Evolutionary conservation across 2,329 filamentous ascomycete genomes (phyloP).

Genomic region (Aureobasidium sp.): DNA sequence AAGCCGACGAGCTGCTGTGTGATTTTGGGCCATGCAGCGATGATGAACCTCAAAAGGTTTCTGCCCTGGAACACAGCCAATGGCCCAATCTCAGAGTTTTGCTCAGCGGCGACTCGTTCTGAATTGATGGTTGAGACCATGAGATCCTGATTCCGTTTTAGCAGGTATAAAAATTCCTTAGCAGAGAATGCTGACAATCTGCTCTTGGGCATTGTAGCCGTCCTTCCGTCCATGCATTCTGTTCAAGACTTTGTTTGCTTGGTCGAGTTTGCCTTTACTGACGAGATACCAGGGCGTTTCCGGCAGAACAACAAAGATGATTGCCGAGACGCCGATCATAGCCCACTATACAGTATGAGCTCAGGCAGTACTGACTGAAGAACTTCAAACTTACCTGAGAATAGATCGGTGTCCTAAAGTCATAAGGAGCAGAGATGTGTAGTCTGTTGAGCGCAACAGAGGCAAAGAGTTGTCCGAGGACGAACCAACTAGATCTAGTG

Average conservation of each 20-base stretch:
- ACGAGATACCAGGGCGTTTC: slow-evolving; percentile 35
- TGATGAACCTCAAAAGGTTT: slow-evolving; percentile 34
- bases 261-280: slow-evolving; percentile 16
- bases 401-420: slow-evolving; percentile 38
- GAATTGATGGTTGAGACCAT: slow-evolving; percentile 32
- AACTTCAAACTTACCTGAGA: slow-evolving; percentile 31
- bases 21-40: slow-evolving; percentile 36
- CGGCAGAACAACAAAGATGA: slow-evolving; percentile 35
- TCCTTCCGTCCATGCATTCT: slow-evolving; percentile 26
- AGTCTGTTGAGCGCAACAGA: slow-evolving; percentile 37
- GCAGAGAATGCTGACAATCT: slow-evolving; percentile 24
- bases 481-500: slow-evolving; percentile 32
- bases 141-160: slow-evolving; percentile 24
- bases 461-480: slow-evolving; percentile 38
- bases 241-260: slow-evolving; percentile 28
- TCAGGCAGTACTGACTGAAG: not conserved
- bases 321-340: slow-evolving; percentile 36
- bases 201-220: slow-evolving; percentile 30
- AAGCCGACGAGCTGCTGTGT: slow-evolving; percentile 37
- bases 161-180: not conserved
- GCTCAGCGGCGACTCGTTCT: slow-evolving; percentile 29
- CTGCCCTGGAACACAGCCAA: slow-evolving; percentile 34
- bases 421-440: slow-evolving; percentile 23
- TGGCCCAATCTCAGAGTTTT: slow-evolving; percentile 21
- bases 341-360: slow-evolving; percentile 32